phyloP scores from a whole-genome alignment of 257 asterid species.

The Scutellaria barbata region DNA sequence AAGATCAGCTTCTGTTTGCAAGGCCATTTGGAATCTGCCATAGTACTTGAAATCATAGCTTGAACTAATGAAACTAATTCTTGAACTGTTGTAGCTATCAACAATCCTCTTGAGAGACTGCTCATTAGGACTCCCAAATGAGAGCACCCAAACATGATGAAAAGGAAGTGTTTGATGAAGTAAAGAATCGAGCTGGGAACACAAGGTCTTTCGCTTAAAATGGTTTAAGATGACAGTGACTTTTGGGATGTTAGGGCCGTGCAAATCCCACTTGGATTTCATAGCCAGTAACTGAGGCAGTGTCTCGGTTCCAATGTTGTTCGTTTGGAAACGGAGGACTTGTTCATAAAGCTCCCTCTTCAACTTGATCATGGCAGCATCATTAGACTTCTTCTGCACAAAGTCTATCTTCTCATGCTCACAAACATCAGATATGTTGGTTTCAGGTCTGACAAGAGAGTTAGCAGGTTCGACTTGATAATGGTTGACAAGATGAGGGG shows the following conservation, averaged over 20 bases:
- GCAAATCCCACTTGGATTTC: slow-evolving; percentile 77
- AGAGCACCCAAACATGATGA: slow-evolving; percentile 89
- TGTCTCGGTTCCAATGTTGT: slow-evolving; percentile 57
- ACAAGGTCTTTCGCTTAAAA: slow-evolving; percentile 81
- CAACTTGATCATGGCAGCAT: slow-evolving; percentile 74
- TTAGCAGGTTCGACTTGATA: slow-evolving; percentile 43
- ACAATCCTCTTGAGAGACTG: slow-evolving; percentile 59
- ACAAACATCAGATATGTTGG: slow-evolving; percentile 57
- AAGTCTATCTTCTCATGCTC: slow-evolving; percentile 79
- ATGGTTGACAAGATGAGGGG: slow-evolving; percentile 57
- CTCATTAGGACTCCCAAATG: slow-evolving; percentile 92
- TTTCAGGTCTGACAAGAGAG: slow-evolving; percentile 23
- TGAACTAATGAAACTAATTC: slow-evolving; percentile 78
- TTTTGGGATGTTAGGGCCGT: slow-evolving; percentile 47
- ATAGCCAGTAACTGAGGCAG: slow-evolving; percentile 61
- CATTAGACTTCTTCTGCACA: slow-evolving; percentile 76
- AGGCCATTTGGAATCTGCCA: slow-evolving; percentile 91
- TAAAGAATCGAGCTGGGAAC: slow-evolving; percentile 82
- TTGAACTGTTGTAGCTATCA: slow-evolving; percentile 64
- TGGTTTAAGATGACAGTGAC: slow-evolving; percentile 85
- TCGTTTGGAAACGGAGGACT: slow-evolving; percentile 60
- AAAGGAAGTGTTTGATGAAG: slow-evolving; percentile 83
- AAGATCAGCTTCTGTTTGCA: slow-evolving; percentile 84
- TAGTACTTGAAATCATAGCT: slow-evolving; percentile 91
- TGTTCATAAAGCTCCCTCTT: slow-evolving; percentile 71